Evolutionary conservation across 176 grass and related monocot species (phyloP).

Genomic region (Oryza meridionalis): DNA sequence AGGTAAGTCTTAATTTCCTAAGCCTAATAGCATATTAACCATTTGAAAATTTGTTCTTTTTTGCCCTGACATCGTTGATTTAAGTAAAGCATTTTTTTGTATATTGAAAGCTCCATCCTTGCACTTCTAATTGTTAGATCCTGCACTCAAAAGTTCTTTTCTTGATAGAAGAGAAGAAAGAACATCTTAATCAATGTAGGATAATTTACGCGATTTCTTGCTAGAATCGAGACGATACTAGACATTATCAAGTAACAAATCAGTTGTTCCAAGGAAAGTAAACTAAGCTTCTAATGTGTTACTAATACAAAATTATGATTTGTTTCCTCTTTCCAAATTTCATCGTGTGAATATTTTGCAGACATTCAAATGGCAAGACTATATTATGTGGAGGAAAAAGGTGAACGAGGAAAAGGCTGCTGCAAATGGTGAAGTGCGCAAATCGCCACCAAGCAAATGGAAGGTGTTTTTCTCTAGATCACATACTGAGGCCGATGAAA

Average conservation of each 20-base stretch:
- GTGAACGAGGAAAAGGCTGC: slow-evolving; percentile 66
- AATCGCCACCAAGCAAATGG: slow-evolving; percentile 68
- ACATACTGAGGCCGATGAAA: slow-evolving; percentile 43
- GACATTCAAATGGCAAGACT: slow-evolving; percentile 99
- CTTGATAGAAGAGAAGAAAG: background rate
- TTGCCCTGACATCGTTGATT: background rate
- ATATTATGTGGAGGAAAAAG: slow-evolving; percentile 85
- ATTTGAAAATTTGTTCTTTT: background rate
- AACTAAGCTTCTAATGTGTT: slow-evolving; percentile 21
- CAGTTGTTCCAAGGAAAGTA: background rate
- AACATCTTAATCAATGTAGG: background rate
- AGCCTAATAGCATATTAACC: background rate
- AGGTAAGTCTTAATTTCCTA: slow-evolving; percentile 52
- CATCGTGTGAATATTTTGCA: slow-evolving; percentile 29
- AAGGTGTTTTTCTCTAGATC: slow-evolving; percentile 61
- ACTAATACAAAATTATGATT: background rate
- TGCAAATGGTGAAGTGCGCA: slow-evolving; percentile 37
- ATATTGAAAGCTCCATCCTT: background rate
- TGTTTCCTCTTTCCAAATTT: slow-evolving; percentile 16
- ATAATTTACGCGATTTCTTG: background rate
- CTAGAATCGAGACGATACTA: background rate
- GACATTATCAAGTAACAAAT: background rate
- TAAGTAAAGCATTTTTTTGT: background rate
- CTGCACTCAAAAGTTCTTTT: background rate
- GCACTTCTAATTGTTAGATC: background rate